A percentile compares a stretch with the other conserved stretches of the same genome.
phyloP scores from a whole-genome alignment of 148 eudicot species.

The Selenicereus undatus region DNA sequence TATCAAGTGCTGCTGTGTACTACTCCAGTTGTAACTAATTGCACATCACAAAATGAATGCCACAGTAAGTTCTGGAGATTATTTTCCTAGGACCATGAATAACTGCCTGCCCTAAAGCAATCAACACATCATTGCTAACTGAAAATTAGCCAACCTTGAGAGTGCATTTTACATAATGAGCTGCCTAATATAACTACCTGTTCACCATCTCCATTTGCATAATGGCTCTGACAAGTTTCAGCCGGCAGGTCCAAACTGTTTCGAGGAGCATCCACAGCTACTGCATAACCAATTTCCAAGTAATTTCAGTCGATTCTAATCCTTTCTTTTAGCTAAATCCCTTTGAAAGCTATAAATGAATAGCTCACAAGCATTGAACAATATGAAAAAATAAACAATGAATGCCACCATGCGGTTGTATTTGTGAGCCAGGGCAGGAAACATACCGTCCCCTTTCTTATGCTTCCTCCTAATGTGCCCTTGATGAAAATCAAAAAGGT shows the following conservation, averaged over 20 bases:
- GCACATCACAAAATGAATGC: background rate
- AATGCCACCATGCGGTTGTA: background rate
- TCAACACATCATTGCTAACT: background rate
- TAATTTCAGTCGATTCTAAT: conserved; percentile 8
- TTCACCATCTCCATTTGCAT: conserved; percentile 39
- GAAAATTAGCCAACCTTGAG: background rate
- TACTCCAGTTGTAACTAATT: background rate
- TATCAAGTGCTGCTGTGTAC: background rate
- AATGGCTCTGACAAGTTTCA: conserved; percentile 45
- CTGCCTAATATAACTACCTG: conserved; percentile 36
- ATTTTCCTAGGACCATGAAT: background rate
- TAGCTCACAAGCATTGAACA: background rate
- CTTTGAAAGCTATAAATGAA: background rate
- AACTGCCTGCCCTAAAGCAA: background rate
- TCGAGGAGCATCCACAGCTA: conserved; percentile 84
- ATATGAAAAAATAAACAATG: background rate
- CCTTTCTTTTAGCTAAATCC: background rate
- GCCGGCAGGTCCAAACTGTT: conserved; percentile 73
- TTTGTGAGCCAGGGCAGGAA: background rate
- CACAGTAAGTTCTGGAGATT: background rate
- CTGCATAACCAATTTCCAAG: conserved; percentile 39
- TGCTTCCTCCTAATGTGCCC: conserved; percentile 57
- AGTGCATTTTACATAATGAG: background rate
- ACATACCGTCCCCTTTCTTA: conserved; percentile 59
- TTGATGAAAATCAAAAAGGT: conserved; percentile 45